Evolutionary conservation across 768 basidiomycete genomes (phyloP).

Genomic region (Auriscalpium orientale): DNA sequence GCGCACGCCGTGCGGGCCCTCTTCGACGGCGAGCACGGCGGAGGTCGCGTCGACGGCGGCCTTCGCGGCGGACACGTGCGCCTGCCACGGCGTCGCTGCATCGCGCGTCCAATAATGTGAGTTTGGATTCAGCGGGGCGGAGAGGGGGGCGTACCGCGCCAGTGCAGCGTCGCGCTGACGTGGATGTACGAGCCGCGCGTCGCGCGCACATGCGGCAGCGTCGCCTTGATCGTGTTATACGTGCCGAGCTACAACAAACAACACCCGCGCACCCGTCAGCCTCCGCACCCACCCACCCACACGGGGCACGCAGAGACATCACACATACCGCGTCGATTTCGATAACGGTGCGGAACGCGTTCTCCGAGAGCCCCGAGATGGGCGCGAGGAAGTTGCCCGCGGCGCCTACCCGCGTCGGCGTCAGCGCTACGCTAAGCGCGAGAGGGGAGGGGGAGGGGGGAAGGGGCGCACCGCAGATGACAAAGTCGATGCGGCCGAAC

Average conservation of each 20-base stretch:
- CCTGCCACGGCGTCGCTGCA: slow-evolving; percentile 76
- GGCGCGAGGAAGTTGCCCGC: slow-evolving; percentile 95
- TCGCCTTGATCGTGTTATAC: slow-evolving; percentile 92
- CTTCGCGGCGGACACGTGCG: slow-evolving; percentile 92
- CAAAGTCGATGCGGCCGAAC: slow-evolving; percentile 89
- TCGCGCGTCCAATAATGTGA: background rate
- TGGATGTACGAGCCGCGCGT: slow-evolving; percentile 80
- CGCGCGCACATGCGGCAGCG: slow-evolving; percentile 62
- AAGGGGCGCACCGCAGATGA: slow-evolving; percentile 69
- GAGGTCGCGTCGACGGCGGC: slow-evolving; percentile 89
- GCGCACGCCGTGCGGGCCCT: slow-evolving; percentile 90
- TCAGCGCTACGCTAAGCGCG: background rate
- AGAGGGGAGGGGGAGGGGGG: background rate
- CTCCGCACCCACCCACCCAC: too few relatives aligned
- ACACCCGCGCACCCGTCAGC: too few relatives aligned
- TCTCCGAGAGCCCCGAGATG: slow-evolving; percentile 75
- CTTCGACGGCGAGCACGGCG: slow-evolving; percentile 82
- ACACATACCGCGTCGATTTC: slow-evolving; percentile 84
- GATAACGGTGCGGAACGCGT: slow-evolving; percentile 87
- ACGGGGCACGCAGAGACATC: background rate
- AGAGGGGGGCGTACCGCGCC: slow-evolving; percentile 44
- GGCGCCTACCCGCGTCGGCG: slow-evolving; percentile 47
- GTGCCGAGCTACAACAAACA: slow-evolving; percentile 76
- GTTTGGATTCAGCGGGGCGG: background rate
- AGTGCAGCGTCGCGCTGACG: slow-evolving; percentile 86